Conservation (phyloP, 2,329 filamentous ascomycete species). For the Malbranchea cinnamomea region DNA sequence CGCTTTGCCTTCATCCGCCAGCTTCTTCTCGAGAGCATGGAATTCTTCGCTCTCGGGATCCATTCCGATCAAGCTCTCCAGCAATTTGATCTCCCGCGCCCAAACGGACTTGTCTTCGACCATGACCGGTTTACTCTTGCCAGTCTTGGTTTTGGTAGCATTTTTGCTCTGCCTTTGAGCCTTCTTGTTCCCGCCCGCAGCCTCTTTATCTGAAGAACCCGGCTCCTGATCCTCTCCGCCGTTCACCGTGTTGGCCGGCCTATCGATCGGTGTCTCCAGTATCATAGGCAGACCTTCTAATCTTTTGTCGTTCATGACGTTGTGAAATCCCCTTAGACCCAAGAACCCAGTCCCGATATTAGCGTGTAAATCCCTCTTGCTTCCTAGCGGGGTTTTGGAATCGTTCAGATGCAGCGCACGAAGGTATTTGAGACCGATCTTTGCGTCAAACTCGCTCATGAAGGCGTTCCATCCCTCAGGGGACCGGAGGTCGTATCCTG, state of each 20-base stretch:
- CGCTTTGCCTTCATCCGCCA: constrained; percentile 51
- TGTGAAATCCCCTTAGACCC: constrained; percentile 79
- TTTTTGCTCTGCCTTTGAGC: constrained; percentile 9
- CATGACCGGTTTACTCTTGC: constrained; percentile 19
- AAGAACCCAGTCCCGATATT: constrained; percentile 95
- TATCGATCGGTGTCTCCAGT: constrained; percentile 87
- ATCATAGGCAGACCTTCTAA: constrained; percentile 78
- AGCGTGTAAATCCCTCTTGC: constrained; percentile 77
- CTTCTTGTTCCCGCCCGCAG: constrained; percentile 1
- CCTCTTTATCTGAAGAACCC: constrained; percentile 4
- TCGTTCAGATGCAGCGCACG: constrained; percentile 87
- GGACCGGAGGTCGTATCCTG: constrained; percentile 75
- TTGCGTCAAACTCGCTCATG: constrained; percentile 58
- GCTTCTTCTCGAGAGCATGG: constrained; percentile 42
- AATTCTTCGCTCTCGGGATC: constrained; percentile 65
- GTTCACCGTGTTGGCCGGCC: constrained; percentile 32
- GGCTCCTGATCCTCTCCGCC: constrained; percentile 9
- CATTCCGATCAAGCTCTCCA: constrained; percentile 78
- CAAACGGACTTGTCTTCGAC: constrained; percentile 70
- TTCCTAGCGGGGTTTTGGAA: constrained; percentile 74
- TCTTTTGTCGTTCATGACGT: constrained; percentile 65
- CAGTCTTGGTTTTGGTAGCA: constrained; percentile 13
- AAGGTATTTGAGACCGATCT: constrained; percentile 66
- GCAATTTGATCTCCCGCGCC: constrained; percentile 86
- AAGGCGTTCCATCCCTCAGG: constrained; percentile 59